Evolutionary conservation across 768 basidiomycete species (phyloP), one percentile per base, ranked within the genome.

Genomic region (Trametes cinnabarina): DNA sequence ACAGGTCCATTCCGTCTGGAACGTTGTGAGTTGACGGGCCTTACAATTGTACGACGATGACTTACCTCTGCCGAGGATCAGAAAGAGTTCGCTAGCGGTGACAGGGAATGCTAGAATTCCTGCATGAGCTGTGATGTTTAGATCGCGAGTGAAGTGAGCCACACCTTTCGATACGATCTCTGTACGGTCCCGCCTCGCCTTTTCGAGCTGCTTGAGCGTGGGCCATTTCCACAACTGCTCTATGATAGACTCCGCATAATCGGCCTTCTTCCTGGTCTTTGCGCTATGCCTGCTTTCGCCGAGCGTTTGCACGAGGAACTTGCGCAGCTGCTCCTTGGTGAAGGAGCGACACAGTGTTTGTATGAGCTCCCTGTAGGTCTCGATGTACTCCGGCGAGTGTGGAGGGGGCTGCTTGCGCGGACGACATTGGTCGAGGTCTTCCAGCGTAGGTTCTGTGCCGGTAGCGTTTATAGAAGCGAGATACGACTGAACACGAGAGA

Each of bases 151-250:
- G 6, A 34, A 53, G 5, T 22, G 30, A 3, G 26, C 52, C 82
- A 56, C 65, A 85, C 86, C 71, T 67, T 77, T 71, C 39, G 72
- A 68, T 19, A 72, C 66, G 3, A 78, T 66, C 67, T 84, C 82
- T 15, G 76, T 84, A 68, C 71, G 72, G 47, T 83, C 82, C 44
- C 74, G 74, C 65, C 73, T 75, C 51, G 77, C 71, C 65, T 77
- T 79, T 65, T 80, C 76, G 6, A 87, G 74, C 28, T 79, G 76
- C 43, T 74, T 71, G 52, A 88, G 66, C 25, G 85, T 81, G 6
- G 85, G 83, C 87, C 87, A 90, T 25, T 74, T 75, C 90, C 90
- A 92, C 55, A 76, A 73, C 57, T 79, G 72, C 68, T 88, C 84
- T 25, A 91, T 77, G 59, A 90, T 83, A 7, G 62, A 57, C 54